These are phyloP conservation scores for Fusarium compactum DNA, from an alignment of 2,329 filamentous ascomycete species.

Conservation along the genomic window DNA sequence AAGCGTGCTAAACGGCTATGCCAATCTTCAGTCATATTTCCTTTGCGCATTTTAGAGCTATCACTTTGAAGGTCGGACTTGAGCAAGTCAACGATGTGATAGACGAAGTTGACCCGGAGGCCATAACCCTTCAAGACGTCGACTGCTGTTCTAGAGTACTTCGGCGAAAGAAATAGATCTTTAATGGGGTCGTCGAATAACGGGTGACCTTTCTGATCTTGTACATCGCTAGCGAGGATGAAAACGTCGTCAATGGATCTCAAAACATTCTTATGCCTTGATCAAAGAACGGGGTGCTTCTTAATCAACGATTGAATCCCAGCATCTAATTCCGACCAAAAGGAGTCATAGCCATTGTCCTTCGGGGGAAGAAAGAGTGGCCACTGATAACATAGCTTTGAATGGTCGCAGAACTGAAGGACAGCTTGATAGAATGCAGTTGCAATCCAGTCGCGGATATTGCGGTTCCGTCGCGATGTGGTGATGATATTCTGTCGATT, in stretches of 20 bases:
- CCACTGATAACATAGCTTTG: not conserved
- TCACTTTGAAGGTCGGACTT: not conserved
- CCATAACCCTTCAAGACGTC: slow-evolving; percentile 9
- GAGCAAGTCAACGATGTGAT: too few relatives aligned
- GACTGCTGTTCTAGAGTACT: not conserved
- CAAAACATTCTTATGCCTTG: not conserved
- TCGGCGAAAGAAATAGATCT: slow-evolving; percentile 23
- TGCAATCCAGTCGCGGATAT: slow-evolving; percentile 3
- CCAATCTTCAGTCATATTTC: slow-evolving; percentile 16
- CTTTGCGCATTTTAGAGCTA: slow-evolving; percentile 11
- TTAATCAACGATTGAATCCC: not conserved
- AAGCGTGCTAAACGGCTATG: slow-evolving; percentile 1
- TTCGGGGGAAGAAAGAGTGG: slow-evolving; percentile 24
- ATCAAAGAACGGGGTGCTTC: not conserved
- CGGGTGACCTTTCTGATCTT: slow-evolving; percentile 1
- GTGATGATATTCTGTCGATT: slow-evolving; percentile 29
- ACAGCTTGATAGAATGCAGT: slow-evolving; percentile 17
- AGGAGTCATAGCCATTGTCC: not conserved
- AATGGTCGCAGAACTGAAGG: slow-evolving; percentile 24
- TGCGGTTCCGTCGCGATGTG: slow-evolving; percentile 20
- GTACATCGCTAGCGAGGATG: not conserved
- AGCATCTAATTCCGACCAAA: slow-evolving; percentile 17
- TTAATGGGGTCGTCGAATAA: slow-evolving; percentile 14
- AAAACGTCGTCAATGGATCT: not conserved
- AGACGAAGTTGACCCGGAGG: not conserved